phyloP scores from a whole-genome alignment of 495 filamentous ascomycete species.

The Hypoxylon crocopeplum region DNA sequence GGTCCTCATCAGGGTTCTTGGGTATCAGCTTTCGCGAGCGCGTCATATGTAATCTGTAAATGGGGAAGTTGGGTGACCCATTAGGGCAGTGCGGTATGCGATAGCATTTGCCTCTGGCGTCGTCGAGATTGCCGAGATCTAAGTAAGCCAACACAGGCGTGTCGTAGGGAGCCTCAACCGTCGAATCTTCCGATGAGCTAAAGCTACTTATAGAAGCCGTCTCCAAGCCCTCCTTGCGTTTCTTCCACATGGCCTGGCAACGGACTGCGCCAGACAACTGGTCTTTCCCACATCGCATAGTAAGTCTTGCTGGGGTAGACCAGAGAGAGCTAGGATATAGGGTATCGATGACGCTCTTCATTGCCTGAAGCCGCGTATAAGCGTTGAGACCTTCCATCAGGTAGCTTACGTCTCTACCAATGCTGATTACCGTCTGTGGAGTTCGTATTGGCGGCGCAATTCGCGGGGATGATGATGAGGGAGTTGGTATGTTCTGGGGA shows the following conservation, averaged over 20 bases:
- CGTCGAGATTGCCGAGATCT: slow-evolving; percentile 42
- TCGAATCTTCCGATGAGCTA: slow-evolving; percentile 3
- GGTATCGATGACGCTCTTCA: slow-evolving; percentile 42
- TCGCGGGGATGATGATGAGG: slow-evolving; percentile 4
- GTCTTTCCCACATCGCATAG: slow-evolving; percentile 46
- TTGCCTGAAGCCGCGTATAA: slow-evolving; percentile 38
- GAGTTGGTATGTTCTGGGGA: slow-evolving; percentile 41
- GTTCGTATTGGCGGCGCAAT: slow-evolving; percentile 2
- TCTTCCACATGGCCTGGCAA: slow-evolving; percentile 48
- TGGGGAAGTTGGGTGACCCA: slow-evolving; percentile 40
- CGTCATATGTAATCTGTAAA: slow-evolving; percentile 44
- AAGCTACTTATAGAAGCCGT: slow-evolving; percentile 48
- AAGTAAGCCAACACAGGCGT: slow-evolving; percentile 52
- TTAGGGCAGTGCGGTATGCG: slow-evolving; percentile 38
- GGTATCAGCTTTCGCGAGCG: slow-evolving; percentile 50
- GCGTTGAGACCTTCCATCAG: slow-evolving; percentile 33
- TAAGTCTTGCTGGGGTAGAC: slow-evolving; percentile 36
- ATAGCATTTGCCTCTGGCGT: slow-evolving; percentile 43
- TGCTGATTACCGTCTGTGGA: slow-evolving; percentile 3
- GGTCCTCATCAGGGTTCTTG: slow-evolving; percentile 48
- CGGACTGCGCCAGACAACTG: slow-evolving; percentile 27
- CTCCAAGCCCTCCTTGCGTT: not conserved
- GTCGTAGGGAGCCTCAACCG: slow-evolving; percentile 3
- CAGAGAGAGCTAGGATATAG: slow-evolving; percentile 46
- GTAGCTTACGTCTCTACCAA: slow-evolving; percentile 41